Percentiles rank a stretch among this genome's conserved stretches.
Evolutionary conservation across 257 asterid species (phyloP).

Genomic region (Solanum commersonii): DNA sequence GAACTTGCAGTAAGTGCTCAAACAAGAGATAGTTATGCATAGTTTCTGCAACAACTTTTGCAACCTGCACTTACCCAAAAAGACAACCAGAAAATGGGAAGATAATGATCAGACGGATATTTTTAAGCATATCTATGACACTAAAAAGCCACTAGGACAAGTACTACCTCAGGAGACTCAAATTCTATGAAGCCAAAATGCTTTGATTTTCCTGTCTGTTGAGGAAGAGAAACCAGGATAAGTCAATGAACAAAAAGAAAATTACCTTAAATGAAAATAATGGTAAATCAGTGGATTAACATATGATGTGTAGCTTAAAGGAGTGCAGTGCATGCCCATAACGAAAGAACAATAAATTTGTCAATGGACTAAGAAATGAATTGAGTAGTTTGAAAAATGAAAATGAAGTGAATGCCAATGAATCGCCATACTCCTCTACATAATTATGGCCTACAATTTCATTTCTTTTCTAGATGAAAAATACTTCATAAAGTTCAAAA

Average conservation of each 20-base stretch:
- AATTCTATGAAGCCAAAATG: conserved; percentile 93
- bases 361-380: not conserved
- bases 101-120: not conserved
- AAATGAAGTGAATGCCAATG: not conserved
- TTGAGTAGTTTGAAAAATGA: not conserved
- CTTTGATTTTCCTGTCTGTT: conserved; percentile 89
- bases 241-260: not conserved
- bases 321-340: not conserved
- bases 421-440: not conserved
- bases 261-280: not conserved
- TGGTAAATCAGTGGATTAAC: not conserved
- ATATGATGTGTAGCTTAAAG: not conserved
- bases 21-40: conserved; percentile 85
- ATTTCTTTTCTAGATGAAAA: not conserved
- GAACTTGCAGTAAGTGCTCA: conserved; percentile 83
- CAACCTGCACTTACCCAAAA: conserved; percentile 47
- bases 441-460: not conserved
- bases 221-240: conserved; percentile 1
- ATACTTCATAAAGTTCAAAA: not conserved
- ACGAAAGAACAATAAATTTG: not conserved
- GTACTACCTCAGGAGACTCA: conserved; percentile 77
- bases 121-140: not conserved
- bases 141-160: not conserved
- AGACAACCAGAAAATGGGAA: not conserved
- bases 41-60: conserved; percentile 77